Base-by-base conservation (phyloP, 805 yeast species). In the Starmerella roubikii region DNA sequence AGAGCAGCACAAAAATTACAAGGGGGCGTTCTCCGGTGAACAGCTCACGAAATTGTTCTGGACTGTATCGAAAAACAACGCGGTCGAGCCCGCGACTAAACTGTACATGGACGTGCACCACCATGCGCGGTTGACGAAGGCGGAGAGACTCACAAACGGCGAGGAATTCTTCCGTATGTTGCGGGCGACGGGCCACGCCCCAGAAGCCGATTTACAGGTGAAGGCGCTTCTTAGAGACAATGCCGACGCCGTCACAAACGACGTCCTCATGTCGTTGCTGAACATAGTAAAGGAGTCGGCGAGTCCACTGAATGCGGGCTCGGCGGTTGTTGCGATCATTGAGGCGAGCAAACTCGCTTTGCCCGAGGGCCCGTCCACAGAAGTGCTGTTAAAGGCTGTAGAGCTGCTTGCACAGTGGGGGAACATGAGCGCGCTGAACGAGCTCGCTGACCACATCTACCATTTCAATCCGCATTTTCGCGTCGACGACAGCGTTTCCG, bases 91-190 rank as follows among this genome's bases (percentile, higher is more conserved):
- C 15, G 43, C 48, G 3, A 47, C 55, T 1, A 38, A 38, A 38
- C 44, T 53, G 13, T 54, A 49, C 37, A 28, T 52, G 32, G 38
- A 39, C 10, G 35, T 54, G 9, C 42, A 46, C 34, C 44, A 47
- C n/a, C 41, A 45, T 20, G 21, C 50, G 8, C 32, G 32, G 15
- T 19, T 51, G 3, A 15, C 36, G 6, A 17, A 24, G 0, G 25
- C 25, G 3, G 46, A 41, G 9, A 38, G 39, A 15, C 37, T 50
- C 3, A 35, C 38, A 22, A 55, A 54, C 32, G 56, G 54, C 2
- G 19, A 45, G 25, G 31, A 38, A 4, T 56, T 46, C 40, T 46
- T 46, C 34, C 23, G 30, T 29, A 36, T 46, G 19, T 40, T 56
- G 30, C 34, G 55, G 6, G 26, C 35, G 10, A 33, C 39, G 28